phyloP scores from a whole-genome alignment of 352 stramenopile species.

The Pythium myriotylum region DNA sequence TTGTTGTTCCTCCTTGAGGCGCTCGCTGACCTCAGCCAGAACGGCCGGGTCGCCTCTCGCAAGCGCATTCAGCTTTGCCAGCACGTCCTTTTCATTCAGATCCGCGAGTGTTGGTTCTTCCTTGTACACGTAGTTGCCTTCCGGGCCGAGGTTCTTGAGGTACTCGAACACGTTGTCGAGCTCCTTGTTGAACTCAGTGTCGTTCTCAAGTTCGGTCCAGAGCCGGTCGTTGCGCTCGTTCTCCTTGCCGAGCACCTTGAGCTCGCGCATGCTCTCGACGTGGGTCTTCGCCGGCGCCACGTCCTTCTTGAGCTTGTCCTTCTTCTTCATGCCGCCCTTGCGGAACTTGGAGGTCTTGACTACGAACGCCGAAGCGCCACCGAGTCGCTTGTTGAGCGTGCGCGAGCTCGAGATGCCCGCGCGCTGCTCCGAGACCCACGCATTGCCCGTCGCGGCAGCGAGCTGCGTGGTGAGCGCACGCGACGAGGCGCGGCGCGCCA shows the following conservation, averaged over 20 bases:
- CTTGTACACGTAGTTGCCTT: slow-evolving; percentile 72
- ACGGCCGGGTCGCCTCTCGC: slow-evolving; percentile 45
- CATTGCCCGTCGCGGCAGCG: not conserved
- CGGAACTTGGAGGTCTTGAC: slow-evolving; percentile 59
- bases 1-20: slow-evolving; percentile 22
- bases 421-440: not conserved
- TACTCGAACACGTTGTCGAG: slow-evolving; percentile 75
- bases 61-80: slow-evolving; percentile 72
- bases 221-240: slow-evolving; percentile 51
- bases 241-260: slow-evolving; percentile 40
- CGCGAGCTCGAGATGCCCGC: slow-evolving; percentile 43
- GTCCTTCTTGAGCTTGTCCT: slow-evolving; percentile 76
- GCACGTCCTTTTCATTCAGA: slow-evolving; percentile 63
- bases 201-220: slow-evolving; percentile 59
- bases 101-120: slow-evolving; percentile 61
- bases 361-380: slow-evolving; percentile 69
- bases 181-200: slow-evolving; percentile 62
- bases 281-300: slow-evolving; percentile 56
- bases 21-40: slow-evolving; percentile 42
- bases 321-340: slow-evolving; percentile 56
- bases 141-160: slow-evolving; percentile 60
- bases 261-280: slow-evolving; percentile 46
- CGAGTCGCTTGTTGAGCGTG: slow-evolving; percentile 63
- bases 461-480: not conserved
- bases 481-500: slow-evolving; percentile 17